A percentile compares a stretch with the other conserved stretches of the same genome.
Conservation (phyloP, 352 stramenopile species). For the Phytophthora boehmeriae region DNA sequence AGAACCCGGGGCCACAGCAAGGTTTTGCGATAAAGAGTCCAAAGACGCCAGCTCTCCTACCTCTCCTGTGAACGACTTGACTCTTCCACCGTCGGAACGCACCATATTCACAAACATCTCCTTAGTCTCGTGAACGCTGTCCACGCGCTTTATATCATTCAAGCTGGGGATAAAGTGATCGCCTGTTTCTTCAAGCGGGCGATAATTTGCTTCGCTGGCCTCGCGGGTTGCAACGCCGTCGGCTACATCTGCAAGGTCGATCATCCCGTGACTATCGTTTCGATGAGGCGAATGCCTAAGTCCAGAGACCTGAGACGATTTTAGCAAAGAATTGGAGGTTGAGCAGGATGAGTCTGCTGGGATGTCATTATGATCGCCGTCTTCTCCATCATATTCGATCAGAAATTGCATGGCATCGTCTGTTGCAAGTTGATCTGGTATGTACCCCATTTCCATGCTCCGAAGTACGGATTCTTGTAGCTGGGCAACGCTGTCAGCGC, state of each 20-base stretch:
- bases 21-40: slow-evolving; percentile 14
- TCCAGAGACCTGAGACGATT: slow-evolving; percentile 12
- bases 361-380: background rate
- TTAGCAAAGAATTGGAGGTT: slow-evolving; percentile 13
- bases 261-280: slow-evolving; percentile 5
- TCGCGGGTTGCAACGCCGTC: slow-evolving; percentile 19
- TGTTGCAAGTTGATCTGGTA: slow-evolving; percentile 41
- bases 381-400: slow-evolving; percentile 39
- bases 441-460: slow-evolving; percentile 73
- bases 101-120: slow-evolving; percentile 56
- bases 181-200: slow-evolving; percentile 5
- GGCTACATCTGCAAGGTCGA: slow-evolving; percentile 16
- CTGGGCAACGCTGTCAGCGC: slow-evolving; percentile 52
- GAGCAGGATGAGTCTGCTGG: slow-evolving; percentile 7
- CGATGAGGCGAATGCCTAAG: slow-evolving; percentile 11
- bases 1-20: background rate
- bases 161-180: background rate
- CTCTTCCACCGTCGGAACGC: slow-evolving; percentile 11
- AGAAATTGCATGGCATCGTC: slow-evolving; percentile 73
- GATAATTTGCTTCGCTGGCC: slow-evolving; percentile 13
- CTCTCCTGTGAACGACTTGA: slow-evolving; percentile 7
- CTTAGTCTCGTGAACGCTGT: slow-evolving; percentile 63
- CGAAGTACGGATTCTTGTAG: slow-evolving; percentile 69
- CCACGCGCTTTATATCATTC: slow-evolving; percentile 29
- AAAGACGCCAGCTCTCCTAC: background rate